Evolutionary conservation across 257 asterid genomes (phyloP).

Genomic region (Forsythia suspensa): DNA sequence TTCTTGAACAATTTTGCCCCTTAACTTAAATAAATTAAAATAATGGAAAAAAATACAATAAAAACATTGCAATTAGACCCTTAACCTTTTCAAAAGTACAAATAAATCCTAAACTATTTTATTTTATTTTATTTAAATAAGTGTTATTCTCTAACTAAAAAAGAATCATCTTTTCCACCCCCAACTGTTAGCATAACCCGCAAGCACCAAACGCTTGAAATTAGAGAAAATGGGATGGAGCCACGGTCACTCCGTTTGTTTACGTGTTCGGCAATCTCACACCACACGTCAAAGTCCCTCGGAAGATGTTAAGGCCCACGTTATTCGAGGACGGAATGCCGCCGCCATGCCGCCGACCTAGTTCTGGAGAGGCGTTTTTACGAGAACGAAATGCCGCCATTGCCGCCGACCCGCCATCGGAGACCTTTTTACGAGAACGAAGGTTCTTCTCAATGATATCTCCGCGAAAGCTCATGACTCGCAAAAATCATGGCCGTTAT

Average conservation of each 20-base stretch:
- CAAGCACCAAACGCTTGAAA: constrained; percentile 64
- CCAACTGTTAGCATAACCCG: constrained; percentile 28
- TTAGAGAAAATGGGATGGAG: constrained; percentile 30
- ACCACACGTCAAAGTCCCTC: constrained; percentile 39
- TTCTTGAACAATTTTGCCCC: too few species aligned
- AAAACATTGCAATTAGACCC: too few species aligned
- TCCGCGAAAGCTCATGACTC: too few species aligned
- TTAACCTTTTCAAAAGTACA: too few species aligned
- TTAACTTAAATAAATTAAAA: too few species aligned
- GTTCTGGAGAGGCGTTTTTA: constrained; percentile 18
- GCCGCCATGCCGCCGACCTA: background rate
- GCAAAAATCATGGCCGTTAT: constrained; percentile 45
- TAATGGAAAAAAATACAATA: too few species aligned
- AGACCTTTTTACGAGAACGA: constrained; percentile 17
- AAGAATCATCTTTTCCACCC: too few species aligned
- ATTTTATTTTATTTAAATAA: too few species aligned
- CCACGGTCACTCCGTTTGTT: constrained; percentile 48
- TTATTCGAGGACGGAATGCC: constrained; percentile 18
- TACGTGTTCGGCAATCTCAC: constrained; percentile 59
- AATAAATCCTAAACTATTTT: too few species aligned
- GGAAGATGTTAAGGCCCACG: constrained; percentile 20
- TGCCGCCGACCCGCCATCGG: too few species aligned
- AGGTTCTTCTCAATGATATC: constrained; percentile 36
- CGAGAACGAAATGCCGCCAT: constrained; percentile 27
- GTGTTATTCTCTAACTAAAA: too few species aligned